These are phyloP conservation scores for Neocucurbitaria cava DNA, from an alignment of 2,329 filamentous ascomycete genomes.

Conservation along the genomic window DNA sequence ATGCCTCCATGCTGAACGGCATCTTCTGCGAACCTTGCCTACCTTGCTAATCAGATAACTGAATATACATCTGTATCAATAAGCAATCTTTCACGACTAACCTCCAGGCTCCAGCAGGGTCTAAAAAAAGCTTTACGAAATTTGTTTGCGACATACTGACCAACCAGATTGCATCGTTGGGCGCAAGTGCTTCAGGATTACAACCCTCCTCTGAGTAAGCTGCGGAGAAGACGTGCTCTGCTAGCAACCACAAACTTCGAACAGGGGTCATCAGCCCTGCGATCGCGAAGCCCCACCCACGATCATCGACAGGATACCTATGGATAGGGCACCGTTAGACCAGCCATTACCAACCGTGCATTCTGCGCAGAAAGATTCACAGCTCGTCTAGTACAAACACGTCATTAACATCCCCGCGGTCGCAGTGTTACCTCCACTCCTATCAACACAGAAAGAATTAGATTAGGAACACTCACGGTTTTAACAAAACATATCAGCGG, in stretches of 20 bases:
- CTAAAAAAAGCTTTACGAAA: slow-evolving; percentile 8
- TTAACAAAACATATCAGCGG: neutral
- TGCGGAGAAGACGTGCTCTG: neutral
- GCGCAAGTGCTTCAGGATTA: neutral
- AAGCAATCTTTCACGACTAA: too few relatives aligned
- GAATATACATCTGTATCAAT: slow-evolving; percentile 15
- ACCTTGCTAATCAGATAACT: slow-evolving; percentile 14
- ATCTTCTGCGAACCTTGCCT: neutral
- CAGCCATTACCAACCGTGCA: too few relatives aligned
- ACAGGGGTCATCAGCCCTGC: neutral
- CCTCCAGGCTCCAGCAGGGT: neutral
- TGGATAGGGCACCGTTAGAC: neutral
- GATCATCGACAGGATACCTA: neutral
- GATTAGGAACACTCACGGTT: too few relatives aligned
- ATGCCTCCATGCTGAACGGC: neutral
- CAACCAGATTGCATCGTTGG: neutral
- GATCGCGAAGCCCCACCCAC: neutral
- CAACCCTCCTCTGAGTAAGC: neutral
- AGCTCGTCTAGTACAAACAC: neutral
- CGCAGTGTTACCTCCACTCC: neutral
- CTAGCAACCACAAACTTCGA: neutral
- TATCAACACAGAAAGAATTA: too few relatives aligned
- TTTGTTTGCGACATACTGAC: neutral
- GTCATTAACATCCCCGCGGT: neutral
- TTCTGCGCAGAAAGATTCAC: too few relatives aligned